Evolutionary conservation across 176 grass and related monocot species (phyloP), one percentile per base, ranked within the genome.

Genomic region (Phyllostachys edulis): DNA sequence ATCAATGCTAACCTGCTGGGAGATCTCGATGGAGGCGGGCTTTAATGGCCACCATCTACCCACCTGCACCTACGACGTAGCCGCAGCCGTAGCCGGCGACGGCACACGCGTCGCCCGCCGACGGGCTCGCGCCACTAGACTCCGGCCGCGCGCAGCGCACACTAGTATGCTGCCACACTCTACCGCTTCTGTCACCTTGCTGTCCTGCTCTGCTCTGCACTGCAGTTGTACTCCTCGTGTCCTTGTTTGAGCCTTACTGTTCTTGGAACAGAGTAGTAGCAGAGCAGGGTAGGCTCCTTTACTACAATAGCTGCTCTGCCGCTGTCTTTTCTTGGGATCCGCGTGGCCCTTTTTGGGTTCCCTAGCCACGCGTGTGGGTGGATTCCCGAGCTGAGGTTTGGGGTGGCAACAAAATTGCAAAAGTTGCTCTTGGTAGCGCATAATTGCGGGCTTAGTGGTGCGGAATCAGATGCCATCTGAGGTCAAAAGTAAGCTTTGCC

Each of bases 401-500:
- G 17, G 71, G 15, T 47, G 45, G 26, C 71, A 73, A 9, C 49
- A 34, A 4, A 5, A 71, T 3, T n/a, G 27, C 29, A 8, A 29
- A 63, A 46, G 17, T 17, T 65, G 29, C 67, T 68, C 3, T 42
- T 40, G 36, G 59, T 24, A 61, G 23, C 32, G 67, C 24, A 24
- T 64, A 36, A 50, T 63, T 23, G 69, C 0, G 27, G 69, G 37
- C 11, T 34, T 23, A 4, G 42, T 80, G 45, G 45, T 50, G 69
- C 5, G 41, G 83, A 57, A 85, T 70, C 83, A 36, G 51, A 57
- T 78, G 64, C 73, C 73, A 60, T 60, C 60, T 9, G 50, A 60
- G 5, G 50, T 60, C 63, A 45, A 70, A 70, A 78, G 83, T 15
- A 60, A 6, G 27, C 34, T 42, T 21, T 41, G 49, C 11, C 27